Evolutionary conservation across 1,139 yeast genomes (phyloP), one percentile per base, ranked within the genome.

Genomic region (Tardiomyces digboiensis): DNA sequence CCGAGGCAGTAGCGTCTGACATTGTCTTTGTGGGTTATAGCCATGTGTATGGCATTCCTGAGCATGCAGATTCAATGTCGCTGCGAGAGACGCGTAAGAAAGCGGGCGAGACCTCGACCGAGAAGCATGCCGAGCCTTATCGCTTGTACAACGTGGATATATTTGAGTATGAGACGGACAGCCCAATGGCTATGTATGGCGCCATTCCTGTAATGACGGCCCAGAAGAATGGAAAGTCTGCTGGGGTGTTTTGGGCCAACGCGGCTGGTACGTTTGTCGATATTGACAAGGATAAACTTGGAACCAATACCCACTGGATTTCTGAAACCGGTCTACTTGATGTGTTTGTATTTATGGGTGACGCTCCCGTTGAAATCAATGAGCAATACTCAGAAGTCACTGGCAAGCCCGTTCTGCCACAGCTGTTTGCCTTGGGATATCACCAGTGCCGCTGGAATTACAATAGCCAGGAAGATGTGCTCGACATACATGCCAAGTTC

Each of bases 361-460:
- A 74, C 7, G 65, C 70, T 0, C 93, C 97, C 1, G 55, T 60
- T 1, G 76, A 75, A 7, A 72, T 91, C 23, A 75, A 81, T 41
- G 59, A 70, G 42, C 71, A 77, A 38, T 91, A 83, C 59, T 83
- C 89, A 1, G 57, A 64, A 5, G 62, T 91, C n/a, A 81, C 95
- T 0, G 98, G 99, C 1, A 75, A 67, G 49, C 71, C 87, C 0
- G 64, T 69, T 12, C 66, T 91, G n/a, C 99, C 98, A 0, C 85
- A 80, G 49, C 54, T 81, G 39, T 84, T 88, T 54, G 71, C 96
- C 0, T 65, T 88, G 29, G 98, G 95, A 0, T 86, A 91, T 58
- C 98, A 91, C 59, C 97, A 89, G 63, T 91, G 97, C 61, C 74
- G 98, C 56, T 91, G 98, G 98, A 93, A 91, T 63, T 91, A 91